Evolutionary conservation across 106 monocot species (phyloP), one percentile per base, ranked within the genome.

Genomic region (Allium fistulosum): DNA sequence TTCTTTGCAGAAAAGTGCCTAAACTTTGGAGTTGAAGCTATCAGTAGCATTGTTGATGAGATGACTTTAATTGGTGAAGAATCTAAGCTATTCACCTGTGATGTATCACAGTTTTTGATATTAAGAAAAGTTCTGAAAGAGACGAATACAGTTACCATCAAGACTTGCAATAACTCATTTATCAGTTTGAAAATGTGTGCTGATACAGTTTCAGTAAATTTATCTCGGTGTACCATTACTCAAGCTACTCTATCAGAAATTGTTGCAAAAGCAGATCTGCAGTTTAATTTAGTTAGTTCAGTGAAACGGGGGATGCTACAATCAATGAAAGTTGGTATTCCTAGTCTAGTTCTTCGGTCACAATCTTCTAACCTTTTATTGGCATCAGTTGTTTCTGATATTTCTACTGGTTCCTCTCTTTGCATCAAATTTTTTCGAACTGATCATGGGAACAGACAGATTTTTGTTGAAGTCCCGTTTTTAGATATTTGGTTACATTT

Each of bases 401-500:
- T 53, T 69, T 57, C 67, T 8, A 58, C 48, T 64, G 70, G 75
- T 65, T 71, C 66, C 10, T 37, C 64, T 66, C 57, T 89, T 69
- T 27, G 27, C 57, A 77, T 88, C 37, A 84, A 66, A 9, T 82
- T 78, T 69, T 63, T 70, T 7, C 63, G 61, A 65, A 62, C 63
- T 15, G 51, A 68, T 22, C 59, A 55, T 51, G 65, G 73, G 12
- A 71, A 64, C 60, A 72, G 49, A 53, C 70, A 84, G 26, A 17
- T 80, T 75, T 13, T 82, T 55, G 50, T 87, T 76, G 14, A 45
- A 60, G 17, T 89, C 60, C 78, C 78, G 45, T 58, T n/a, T 26
- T 67, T 92, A 65, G 92, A 97, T 58, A 51, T 97, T 62, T 97
- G 92, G 92, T 71, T 97, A 61, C 72, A 92, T 76, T 68, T 89